A percentile compares a stretch with the other conserved stretches of the same genome.
Conservation (phyloP, 148 eudicot genomes). For the Vaccinium myrtillus region DNA sequence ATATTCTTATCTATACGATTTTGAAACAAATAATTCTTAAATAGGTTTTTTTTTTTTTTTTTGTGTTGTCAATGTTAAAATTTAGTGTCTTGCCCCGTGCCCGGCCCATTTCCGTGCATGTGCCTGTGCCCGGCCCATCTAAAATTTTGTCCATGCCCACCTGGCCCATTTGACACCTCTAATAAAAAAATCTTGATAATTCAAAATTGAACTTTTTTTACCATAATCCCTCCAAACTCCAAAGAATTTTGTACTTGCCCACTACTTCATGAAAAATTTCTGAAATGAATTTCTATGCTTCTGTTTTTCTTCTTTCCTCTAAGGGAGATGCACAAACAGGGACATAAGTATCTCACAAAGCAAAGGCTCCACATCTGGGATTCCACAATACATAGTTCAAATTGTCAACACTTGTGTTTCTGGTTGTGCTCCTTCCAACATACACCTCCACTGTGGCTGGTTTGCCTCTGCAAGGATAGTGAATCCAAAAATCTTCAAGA, state of each 20-base stretch:
- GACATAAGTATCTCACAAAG: slow-evolving; percentile 25
- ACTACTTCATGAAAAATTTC: not conserved
- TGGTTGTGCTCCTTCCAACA: slow-evolving; percentile 37
- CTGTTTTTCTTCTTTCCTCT: not conserved
- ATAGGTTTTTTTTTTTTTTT: too few relatives aligned
- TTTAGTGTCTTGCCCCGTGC: too few relatives aligned
- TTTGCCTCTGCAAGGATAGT: slow-evolving; percentile 49
- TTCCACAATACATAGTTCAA: slow-evolving; percentile 25
- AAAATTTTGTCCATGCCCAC: too few relatives aligned
- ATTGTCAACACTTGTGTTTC: slow-evolving; percentile 44
- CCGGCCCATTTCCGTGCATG: too few relatives aligned
- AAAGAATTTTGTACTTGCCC: not conserved
- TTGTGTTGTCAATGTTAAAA: too few relatives aligned
- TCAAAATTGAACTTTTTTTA: too few relatives aligned
- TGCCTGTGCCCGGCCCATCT: too few relatives aligned
- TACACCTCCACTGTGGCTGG: slow-evolving; percentile 47
- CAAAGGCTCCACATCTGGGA: slow-evolving; percentile 13
- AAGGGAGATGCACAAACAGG: slow-evolving; percentile 21
- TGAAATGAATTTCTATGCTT: not conserved
- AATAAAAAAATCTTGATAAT: too few relatives aligned
- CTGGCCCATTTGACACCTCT: too few relatives aligned
- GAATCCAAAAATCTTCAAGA: slow-evolving; percentile 38
- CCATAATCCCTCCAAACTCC: not conserved
- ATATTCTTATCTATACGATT: too few relatives aligned
- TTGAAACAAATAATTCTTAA: too few relatives aligned